Evolutionary conservation across 495 filamentous ascomycete genomes (phyloP).

Genomic region (Lophiotrema nucula): DNA sequence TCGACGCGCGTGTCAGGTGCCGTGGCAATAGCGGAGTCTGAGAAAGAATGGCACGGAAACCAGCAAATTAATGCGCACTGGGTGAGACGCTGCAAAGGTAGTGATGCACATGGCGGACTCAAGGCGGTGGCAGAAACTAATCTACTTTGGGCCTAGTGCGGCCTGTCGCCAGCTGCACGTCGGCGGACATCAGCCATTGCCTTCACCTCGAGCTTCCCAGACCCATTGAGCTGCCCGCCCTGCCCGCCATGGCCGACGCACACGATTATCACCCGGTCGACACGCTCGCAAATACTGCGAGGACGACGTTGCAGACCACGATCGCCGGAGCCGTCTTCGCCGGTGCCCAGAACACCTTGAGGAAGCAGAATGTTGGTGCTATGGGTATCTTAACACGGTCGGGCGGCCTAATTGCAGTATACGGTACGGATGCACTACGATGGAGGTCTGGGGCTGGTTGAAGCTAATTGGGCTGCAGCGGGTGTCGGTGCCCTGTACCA

Average conservation of each 20-base stretch:
- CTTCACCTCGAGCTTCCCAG: background rate
- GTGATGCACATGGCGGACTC: background rate
- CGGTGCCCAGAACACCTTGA: slow-evolving; percentile 80
- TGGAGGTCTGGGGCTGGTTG: background rate
- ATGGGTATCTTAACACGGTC: slow-evolving; percentile 73
- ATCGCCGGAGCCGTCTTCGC: slow-evolving; percentile 67
- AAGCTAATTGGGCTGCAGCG: slow-evolving; percentile 50
- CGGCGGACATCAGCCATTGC: background rate
- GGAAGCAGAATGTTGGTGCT: slow-evolving; percentile 72
- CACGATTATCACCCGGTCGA: slow-evolving; percentile 70
- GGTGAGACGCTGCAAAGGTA: background rate
- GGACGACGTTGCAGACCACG: slow-evolving; percentile 63
- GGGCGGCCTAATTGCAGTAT: slow-evolving; percentile 63
- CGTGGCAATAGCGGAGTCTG: background rate
- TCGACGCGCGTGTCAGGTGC: background rate
- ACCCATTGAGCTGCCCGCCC: slow-evolving; percentile 4
- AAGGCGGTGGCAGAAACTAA: slow-evolving; percentile 29
- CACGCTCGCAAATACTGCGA: slow-evolving; percentile 65
- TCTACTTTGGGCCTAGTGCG: background rate
- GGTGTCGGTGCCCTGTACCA: slow-evolving; percentile 77
- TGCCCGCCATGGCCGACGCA: slow-evolving; percentile 54
- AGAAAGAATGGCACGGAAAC: background rate
- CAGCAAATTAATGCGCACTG: background rate
- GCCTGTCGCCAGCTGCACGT: background rate
- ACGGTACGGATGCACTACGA: slow-evolving; percentile 49